Evolutionary conservation across 352 stramenopile genomes (phyloP).

Genomic region (Phytophthora tubulina): DNA sequence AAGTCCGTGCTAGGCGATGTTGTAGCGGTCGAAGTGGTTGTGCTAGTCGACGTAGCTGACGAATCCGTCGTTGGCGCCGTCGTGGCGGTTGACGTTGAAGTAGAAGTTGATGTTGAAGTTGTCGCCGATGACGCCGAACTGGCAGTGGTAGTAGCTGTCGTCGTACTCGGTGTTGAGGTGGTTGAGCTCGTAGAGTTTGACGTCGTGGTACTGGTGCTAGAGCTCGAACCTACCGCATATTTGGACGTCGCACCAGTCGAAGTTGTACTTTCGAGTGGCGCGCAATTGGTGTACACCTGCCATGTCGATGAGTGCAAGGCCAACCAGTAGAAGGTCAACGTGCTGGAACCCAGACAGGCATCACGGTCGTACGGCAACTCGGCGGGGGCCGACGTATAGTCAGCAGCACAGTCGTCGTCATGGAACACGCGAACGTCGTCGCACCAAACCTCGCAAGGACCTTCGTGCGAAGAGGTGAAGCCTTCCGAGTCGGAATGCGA

Average conservation of each 20-base stretch:
- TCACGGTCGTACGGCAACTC: conserved; percentile 48
- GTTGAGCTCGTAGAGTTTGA: conserved; percentile 23
- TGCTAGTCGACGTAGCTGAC: conserved; percentile 9
- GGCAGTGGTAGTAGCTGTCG: conserved; percentile 9
- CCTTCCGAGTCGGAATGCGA: conserved; percentile 45
- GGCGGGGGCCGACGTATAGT: conserved; percentile 43
- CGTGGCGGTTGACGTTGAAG: conserved; percentile 28
- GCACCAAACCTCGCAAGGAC: conserved; percentile 58
- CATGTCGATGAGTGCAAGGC: conserved; percentile 48
- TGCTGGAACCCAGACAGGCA: conserved; percentile 39
- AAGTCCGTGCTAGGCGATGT: conserved; percentile 7
- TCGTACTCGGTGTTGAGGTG: conserved; percentile 20
- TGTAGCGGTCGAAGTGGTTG: conserved; percentile 5
- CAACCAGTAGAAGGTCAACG: conserved; percentile 48
- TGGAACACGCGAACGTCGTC: conserved; percentile 51
- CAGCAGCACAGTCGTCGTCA: conserved; percentile 47
- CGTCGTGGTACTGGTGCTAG: conserved; percentile 13
- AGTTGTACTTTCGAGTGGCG: conserved; percentile 23
- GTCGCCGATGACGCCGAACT: conserved; percentile 12
- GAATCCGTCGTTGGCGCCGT: conserved; percentile 21
- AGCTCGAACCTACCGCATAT: conserved; percentile 3
- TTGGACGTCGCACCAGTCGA: conserved; percentile 11
- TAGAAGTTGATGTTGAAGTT: conserved; percentile 18
- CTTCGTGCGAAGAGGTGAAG: conserved; percentile 49
- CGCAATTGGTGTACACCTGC: conserved; percentile 53